Conservation (phyloP, 1,284 basidiomycete species). For the Tylopilus sp. region DNA sequence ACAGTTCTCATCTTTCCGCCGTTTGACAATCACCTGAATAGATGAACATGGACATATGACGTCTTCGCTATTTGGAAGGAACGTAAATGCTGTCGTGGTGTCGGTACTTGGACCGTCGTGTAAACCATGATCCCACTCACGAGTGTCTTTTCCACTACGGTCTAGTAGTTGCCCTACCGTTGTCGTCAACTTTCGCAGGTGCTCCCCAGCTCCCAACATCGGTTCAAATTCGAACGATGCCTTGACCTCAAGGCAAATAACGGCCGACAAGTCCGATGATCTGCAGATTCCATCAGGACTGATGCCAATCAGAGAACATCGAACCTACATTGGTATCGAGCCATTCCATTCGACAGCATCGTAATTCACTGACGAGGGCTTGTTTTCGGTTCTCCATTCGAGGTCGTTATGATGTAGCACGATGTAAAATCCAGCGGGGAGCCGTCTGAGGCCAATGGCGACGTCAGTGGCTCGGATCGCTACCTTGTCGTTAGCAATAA, state of each 20-base stretch:
- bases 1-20: no score
- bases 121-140: background rate
- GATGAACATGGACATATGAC: no score
- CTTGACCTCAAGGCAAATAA: background rate
- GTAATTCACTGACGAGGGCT: background rate
- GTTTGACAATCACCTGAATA: no score
- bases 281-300: background rate
- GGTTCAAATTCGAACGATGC: no score
- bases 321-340: background rate
- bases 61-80: no score
- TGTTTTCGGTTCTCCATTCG: no score
- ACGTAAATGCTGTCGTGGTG: background rate
- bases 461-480: background rate
- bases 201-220: background rate
- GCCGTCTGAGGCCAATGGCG: background rate
- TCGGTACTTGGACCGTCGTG: background rate
- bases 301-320: background rate
- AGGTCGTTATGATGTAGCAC: background rate
- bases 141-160: background rate
- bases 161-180: background rate
- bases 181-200: background rate
- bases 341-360: background rate
- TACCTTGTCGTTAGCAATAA: background rate
- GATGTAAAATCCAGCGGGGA: background rate
- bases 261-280: background rate